Evolutionary conservation across 768 basidiomycete species (phyloP), one percentile per base, ranked within the genome.

Genomic region (Termitomyces sp.): DNA sequence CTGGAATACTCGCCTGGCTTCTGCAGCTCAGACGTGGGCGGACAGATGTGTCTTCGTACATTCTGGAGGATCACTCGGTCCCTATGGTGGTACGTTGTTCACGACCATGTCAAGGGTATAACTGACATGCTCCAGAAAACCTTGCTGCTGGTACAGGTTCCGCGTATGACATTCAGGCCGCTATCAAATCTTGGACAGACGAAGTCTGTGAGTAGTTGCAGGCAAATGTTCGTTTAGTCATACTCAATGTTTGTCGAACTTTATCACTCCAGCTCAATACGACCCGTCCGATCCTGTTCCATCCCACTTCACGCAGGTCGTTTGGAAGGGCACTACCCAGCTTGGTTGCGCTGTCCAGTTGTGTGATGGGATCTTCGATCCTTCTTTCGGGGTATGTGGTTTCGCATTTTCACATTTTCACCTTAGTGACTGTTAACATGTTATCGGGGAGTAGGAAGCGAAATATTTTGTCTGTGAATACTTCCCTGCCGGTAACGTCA

Each of bases 231-330:
- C 9, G n/a, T 11, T 42, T 42, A 2, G 41, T 42, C n/a, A 20
- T 41, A n/a, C n/a, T 42, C n/a, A 42, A 42, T n/a, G n/a, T 9
- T 30, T 16, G 27, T n/a, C 52, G 16, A 22, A 11, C 6, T 58
- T n/a, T 41, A 6, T 15, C 18, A 8, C 24, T 6, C 13, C 49
- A 87, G 85, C 77, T 4, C 61, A 81, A 34, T 89, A 88, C 67
- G 64, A 85, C 63, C 72, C 86, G 37, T 76, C 65, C 65, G 82
- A 82, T 69, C 88, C 88, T 2, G 62, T 72, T 44, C 65, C 80
- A 18, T 87, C 86, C 50, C 89, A 91, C 68, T 91, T 86, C 66
- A 90, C 88, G 11, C 88, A 89, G 68, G 81, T 88, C 6, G 87
- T 91, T 8, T 91, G 89, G 89, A 89, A 90, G 69, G 75, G 69